These are phyloP conservation scores for Penicillium atrosanguineum DNA, from an alignment of 495 filamentous ascomycete genomes.

Conservation along the genomic window DNA sequence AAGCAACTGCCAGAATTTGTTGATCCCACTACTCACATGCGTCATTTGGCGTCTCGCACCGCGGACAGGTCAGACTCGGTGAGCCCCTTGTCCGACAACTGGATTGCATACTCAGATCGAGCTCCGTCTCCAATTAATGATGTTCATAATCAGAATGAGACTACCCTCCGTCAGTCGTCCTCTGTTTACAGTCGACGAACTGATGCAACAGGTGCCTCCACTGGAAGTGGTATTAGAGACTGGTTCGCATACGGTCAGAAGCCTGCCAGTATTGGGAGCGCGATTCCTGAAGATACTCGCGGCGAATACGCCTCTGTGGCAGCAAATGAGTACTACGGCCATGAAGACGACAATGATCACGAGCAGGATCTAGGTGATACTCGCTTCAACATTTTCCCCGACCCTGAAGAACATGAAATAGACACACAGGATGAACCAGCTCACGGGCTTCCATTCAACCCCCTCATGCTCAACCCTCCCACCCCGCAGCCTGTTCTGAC, in stretches of 20 bases:
- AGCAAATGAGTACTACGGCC: conserved; percentile 36
- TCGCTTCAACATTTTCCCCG: conserved; percentile 45
- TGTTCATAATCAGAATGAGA: conserved; percentile 25
- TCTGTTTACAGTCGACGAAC: conserved; percentile 45
- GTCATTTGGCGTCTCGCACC: conserved; percentile 22
- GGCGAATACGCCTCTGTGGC: conserved; percentile 44
- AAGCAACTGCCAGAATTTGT: conserved; percentile 19
- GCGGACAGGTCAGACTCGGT: conserved; percentile 33
- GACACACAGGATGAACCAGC: conserved; percentile 36
- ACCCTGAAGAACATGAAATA: conserved; percentile 43
- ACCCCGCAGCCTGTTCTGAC: conserved; percentile 41
- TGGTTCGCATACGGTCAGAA: conserved; percentile 39
- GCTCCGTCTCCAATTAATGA: conserved; percentile 44
- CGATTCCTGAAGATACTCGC: conserved; percentile 35
- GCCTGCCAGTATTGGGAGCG: conserved; percentile 29
- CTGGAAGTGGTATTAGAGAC: conserved; percentile 33
- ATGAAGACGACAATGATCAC: conserved; percentile 32
- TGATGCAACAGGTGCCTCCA: conserved; percentile 33
- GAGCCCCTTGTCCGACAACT: conserved; percentile 53
- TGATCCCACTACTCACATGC: conserved; percentile 14
- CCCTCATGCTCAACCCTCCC: conserved; percentile 52
- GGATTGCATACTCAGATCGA: conserved; percentile 59
- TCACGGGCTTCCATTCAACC: conserved; percentile 40
- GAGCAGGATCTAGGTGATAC: conserved; percentile 40
- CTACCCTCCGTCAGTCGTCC: conserved; percentile 40